Evolutionary conservation across 345 rosid genomes (phyloP).

Genomic region (Sisymbrium irio): DNA sequence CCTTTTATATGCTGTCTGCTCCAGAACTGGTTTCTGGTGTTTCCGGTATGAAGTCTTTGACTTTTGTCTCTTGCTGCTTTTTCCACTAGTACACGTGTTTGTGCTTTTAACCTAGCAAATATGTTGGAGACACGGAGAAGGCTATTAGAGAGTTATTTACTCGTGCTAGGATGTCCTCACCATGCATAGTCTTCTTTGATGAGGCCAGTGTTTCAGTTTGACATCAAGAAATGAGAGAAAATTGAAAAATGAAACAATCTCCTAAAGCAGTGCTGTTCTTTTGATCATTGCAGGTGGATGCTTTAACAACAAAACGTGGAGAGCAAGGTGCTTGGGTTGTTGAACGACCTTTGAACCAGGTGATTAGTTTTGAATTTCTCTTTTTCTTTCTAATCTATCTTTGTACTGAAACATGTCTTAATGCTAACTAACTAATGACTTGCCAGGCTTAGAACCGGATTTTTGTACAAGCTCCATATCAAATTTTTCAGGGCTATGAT

Average conservation of each 20-base stretch:
- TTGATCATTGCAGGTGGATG: conserved; percentile 34
- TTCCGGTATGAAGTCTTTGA: too few species aligned
- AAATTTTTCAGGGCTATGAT: conserved; percentile 60
- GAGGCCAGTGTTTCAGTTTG: conserved; percentile 40
- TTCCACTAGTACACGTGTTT: too few species aligned
- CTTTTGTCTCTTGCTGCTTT: too few species aligned
- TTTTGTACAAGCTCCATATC: too few species aligned
- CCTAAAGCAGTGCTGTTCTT: background rate
- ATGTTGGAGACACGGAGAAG: conserved; percentile 85
- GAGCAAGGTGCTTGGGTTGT: conserved; percentile 56
- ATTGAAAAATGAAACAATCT: background rate
- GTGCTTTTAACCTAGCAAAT: too few species aligned
- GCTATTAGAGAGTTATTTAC: conserved; percentile 57
- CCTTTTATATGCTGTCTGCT: conserved; percentile 57
- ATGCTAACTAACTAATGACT: background rate
- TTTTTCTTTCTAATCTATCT: background rate
- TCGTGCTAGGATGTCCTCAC: conserved; percentile 66
- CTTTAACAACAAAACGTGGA: conserved; percentile 63
- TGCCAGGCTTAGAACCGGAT: too few species aligned
- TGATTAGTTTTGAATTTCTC: background rate
- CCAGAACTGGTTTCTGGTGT: conserved; percentile 58
- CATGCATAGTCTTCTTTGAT: conserved; percentile 69
- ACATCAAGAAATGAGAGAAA: too few species aligned
- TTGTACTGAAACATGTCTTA: background rate
- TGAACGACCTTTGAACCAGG: background rate